A percentile compares a stretch with the other conserved stretches of the same genome.
Conservation (phyloP, 2,329 filamentous ascomycete genomes). For the Fusarium globosum region DNA sequence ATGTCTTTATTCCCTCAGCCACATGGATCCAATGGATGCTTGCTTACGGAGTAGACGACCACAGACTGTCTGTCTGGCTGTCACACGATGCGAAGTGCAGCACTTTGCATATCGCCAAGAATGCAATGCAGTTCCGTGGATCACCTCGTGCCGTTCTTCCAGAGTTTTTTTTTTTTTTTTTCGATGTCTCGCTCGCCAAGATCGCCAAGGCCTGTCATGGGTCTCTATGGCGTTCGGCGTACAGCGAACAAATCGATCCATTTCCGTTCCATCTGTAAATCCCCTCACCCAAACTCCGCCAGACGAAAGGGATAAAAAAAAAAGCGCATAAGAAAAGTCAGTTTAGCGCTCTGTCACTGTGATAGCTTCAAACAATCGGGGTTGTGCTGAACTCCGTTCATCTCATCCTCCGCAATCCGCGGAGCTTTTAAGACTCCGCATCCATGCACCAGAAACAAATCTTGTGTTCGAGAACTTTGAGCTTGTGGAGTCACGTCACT, state of each 20-base stretch:
- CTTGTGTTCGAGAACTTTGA: slow-evolving; percentile 22
- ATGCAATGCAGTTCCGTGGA: slow-evolving; percentile 18
- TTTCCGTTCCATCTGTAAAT: not conserved
- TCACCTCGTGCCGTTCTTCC: slow-evolving; percentile 25
- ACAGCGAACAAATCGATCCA: slow-evolving; percentile 8
- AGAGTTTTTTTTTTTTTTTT: slow-evolving; percentile 5
- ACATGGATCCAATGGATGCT: not conserved
- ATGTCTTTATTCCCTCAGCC: not conserved
- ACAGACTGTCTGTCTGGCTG: not conserved
- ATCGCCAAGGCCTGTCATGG: slow-evolving; percentile 17
- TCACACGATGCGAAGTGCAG: not conserved
- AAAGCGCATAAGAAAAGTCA: not conserved
- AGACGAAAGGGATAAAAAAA: not conserved
- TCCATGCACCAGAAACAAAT: not conserved
- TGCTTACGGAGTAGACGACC: too few relatives aligned
- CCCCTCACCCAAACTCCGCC: slow-evolving; percentile 1
- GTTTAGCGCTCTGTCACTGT: not conserved
- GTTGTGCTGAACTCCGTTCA: not conserved
- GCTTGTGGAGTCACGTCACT: slow-evolving; percentile 15
- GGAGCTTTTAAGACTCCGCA: slow-evolving; percentile 8
- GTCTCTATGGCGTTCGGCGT: not conserved
- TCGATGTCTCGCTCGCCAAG: not conserved
- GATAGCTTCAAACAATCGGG: slow-evolving; percentile 2
- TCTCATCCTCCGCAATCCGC: slow-evolving; percentile 12
- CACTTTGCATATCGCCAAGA: slow-evolving; percentile 15